Evolutionary conservation across 78 protist species (phyloP).

Genomic region (Protostelium mycophagum): DNA sequence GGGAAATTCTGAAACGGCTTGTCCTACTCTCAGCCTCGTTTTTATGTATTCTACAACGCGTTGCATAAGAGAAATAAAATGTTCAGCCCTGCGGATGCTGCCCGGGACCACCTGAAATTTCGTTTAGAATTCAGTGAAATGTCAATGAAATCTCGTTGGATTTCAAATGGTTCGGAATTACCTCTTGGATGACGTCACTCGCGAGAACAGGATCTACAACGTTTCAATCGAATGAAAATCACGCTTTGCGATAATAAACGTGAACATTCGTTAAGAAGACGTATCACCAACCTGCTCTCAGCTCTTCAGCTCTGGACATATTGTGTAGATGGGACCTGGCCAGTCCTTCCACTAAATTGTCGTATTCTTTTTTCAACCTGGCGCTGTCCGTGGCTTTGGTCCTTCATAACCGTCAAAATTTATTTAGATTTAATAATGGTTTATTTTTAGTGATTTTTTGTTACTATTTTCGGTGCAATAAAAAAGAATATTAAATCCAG

Average conservation of each 20-base stretch:
- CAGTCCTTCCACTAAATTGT: slow-evolving; percentile 35
- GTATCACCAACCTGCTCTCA: background rate
- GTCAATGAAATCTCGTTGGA: too few relatives aligned
- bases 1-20: slow-evolving; percentile 67
- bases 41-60: slow-evolving; percentile 75
- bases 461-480: background rate
- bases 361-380: slow-evolving; percentile 36
- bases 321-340: slow-evolving; percentile 17
- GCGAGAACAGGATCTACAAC: slow-evolving; percentile 62
- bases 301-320: background rate
- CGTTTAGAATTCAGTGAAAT: too few relatives aligned
- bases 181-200: slow-evolving; percentile 74
- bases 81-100: slow-evolving; percentile 84
- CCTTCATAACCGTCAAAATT: too few relatives aligned
- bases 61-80: slow-evolving; percentile 58
- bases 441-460: background rate
- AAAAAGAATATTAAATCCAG: slow-evolving; percentile 4
- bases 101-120: too few relatives aligned
- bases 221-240: background rate
- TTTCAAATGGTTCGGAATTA: too few relatives aligned
- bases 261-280: too few relatives aligned
- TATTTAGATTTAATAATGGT: background rate
- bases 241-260: too few relatives aligned
- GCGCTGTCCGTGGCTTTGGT: slow-evolving; percentile 17
- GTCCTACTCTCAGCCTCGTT: slow-evolving; percentile 17